Base-by-base conservation (phyloP, 164 flowering plant species). In the Kingdonia uniflora region DNA sequence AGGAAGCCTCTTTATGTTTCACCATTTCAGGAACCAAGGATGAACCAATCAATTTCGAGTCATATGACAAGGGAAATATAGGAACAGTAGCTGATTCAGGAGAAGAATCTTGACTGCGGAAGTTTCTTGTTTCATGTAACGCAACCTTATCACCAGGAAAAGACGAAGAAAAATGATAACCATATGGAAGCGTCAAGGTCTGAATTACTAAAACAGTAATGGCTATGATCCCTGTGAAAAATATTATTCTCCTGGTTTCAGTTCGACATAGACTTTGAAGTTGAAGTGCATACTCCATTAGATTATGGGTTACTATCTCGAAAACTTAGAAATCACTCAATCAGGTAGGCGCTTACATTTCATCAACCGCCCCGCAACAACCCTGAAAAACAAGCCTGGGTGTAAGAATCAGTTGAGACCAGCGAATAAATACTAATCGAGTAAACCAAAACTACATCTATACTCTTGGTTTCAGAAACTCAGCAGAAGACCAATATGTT, bases 151-250 rank as follows among this genome's bases (percentile, higher is more conserved):
- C 38, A 25, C 19, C 29, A 29, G 69, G 61, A 41, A 51, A 16
- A 8, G 33, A n/a, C 49, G 29, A 19, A 0, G 69, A 63, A 11
- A 67, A 16, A 42, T 61, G 46, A 64, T 60, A 69, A 23, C 74
- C 70, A 55, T 71, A 52, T 11, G 80, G 81, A 43, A 82, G 63
- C 49, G 75, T 79, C 23, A 74, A 35, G 29, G 55, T 75, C 61
- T 79, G 84, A 43, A 77, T 23, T 0, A 63, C 41, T 37, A 79
- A 8, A 58, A 80, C 51, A 42, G 56, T 17, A 14, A 57, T 52
- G 56, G 76, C 72, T 16, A 68, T 33, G 0, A 73, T 20, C 23
- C 82, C 87, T 17, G 70, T 50, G 17, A 82, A 43, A 68, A 73
- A 61, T 25, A 74, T 44, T 64, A 80, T 54, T 51, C 65, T 77